Base-by-base conservation (phyloP, 2,329 filamentous ascomycete genomes). In the Chalara sp. region DNA sequence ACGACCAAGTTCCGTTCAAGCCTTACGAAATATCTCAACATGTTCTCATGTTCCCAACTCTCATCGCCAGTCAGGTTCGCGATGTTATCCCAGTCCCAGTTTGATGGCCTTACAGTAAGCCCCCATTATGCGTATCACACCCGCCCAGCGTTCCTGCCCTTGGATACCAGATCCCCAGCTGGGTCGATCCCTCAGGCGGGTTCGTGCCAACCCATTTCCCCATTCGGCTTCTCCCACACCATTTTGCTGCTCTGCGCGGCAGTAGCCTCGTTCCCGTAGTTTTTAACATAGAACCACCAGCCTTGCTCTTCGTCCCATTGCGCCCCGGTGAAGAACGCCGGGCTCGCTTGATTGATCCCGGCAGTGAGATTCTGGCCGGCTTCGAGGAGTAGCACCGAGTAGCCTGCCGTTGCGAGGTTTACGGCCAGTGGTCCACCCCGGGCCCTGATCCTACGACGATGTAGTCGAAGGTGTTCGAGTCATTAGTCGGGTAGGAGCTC, bases 301-400 rank as follows among this genome's bases (percentile, higher is more conserved):
- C 66, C 61, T 62, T 75, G 68, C 7, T 67, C 67, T 31, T 66
- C 61, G 55, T 79, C 71, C 57, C 78, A 70, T n/a, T 71, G 75
- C 6, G 70, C 70, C 37, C 69, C 64, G 11, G 68, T 67, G 47
- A 71, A 68, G 56, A 75, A 70, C 3, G 70, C 72, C 12, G 78
- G 78, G 3, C 79, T 69, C 12, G 69, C 67, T 56, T 75, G 68
- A 51, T 72, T 68, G 50, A 68, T 60, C 35, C 61, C 55, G 3
- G 43, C 43, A 33, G 69, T 71, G 54, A 78, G 70, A 55, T 80
- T 76, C 54, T 76, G 71, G 45, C 76, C 76, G 33, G 76, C 76
- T 57, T 80, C 76, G 29, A 80, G 70, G 4, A 80, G 67, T 28
- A 80, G 70, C 6, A 74, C 73, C 55, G 69, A 74, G 62, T 74